These are phyloP conservation scores for Polygonum aviculare DNA, from an alignment of 148 eudicot genomes.

Conservation along the genomic window DNA sequence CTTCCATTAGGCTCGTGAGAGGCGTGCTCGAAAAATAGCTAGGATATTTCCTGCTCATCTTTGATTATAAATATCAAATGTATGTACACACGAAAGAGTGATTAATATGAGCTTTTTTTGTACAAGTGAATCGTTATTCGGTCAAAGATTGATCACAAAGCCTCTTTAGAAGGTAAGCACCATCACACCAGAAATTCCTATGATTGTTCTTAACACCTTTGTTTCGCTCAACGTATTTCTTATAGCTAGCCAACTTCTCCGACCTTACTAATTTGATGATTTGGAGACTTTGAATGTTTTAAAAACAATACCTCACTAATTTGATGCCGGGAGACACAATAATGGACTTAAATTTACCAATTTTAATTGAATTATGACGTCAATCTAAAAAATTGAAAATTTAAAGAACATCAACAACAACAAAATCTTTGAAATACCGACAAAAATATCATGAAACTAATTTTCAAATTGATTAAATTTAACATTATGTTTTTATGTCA, in stretches of 20 bases:
- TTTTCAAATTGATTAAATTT: no score
- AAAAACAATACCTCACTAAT: no score
- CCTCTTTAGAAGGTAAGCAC: constrained; percentile 70
- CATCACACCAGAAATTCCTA: constrained; percentile 74
- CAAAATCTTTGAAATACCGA: no score
- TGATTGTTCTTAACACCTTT: constrained; percentile 48
- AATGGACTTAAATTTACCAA: no score
- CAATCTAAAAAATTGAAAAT: no score
- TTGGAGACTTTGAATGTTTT: no score
- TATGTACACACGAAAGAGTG: no score
- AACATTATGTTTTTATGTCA: no score
- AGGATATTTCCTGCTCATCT: constrained; percentile 36
- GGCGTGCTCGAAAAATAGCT: constrained; percentile 51
- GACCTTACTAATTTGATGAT: constrained; percentile 20
- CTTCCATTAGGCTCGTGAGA: constrained; percentile 37
- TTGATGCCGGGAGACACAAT: no score
- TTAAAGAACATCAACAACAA: no score
- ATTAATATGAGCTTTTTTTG: background rate
- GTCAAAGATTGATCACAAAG: constrained; percentile 35
- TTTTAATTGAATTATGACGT: no score
- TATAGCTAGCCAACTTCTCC: constrained; percentile 39
- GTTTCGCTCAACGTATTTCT: constrained; percentile 44
- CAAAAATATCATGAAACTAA: no score
- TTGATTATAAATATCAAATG: constrained; percentile 11
- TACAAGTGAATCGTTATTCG: constrained; percentile 28